Base-by-base conservation (phyloP, 345 rosid species). In the Pelargonium nanum region DNA sequence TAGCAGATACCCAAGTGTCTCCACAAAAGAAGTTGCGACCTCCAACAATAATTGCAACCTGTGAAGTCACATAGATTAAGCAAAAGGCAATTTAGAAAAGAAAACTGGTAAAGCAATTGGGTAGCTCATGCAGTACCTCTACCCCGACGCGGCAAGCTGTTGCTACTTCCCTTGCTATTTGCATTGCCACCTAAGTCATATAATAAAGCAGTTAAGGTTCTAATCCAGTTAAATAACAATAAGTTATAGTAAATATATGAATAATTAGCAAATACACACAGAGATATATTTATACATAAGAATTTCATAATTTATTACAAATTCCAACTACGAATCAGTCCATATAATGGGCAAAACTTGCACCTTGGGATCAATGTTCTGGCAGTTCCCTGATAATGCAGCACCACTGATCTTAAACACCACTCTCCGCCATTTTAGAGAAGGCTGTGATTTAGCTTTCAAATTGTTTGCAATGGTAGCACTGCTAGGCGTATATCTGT, bases 1-100 rank as follows among this genome's bases (percentile, higher is more conserved):
- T 84, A 40, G 91, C 84, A 57, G 85, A 73, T 22, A 91, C 80
- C 96, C 96, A 88, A 0, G 91, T 70, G 60, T 84, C 80, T 51
- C 96, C 83, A 67, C 91, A 84, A 63, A 91, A 88, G 64, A 88
- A 80, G 68, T 91, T 88, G 50, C 96, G 79, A 64, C 89, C 88
- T 59, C 98, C 98, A 76, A 91, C 88, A 63, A 88, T 94, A 68
- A 91, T 80, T 4, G 96, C 94, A 40, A 88, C 88, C 97, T 91
- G 15, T 40, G 16, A 40, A 40, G 15, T 40, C 15, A 8, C 2
- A 12, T 6, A 40, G 16, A 40, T 9, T 9, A 12, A 40, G 15
- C 48, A 40, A 40, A 40, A 9, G 15, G 2, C 48, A 15, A 40
- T 40, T 40, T 40, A 40, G 48, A 40, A 40, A 40, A 40, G 48